Evolutionary conservation across 176 grass and related monocot species (phyloP).

Genomic region (Stipa capillata): DNA sequence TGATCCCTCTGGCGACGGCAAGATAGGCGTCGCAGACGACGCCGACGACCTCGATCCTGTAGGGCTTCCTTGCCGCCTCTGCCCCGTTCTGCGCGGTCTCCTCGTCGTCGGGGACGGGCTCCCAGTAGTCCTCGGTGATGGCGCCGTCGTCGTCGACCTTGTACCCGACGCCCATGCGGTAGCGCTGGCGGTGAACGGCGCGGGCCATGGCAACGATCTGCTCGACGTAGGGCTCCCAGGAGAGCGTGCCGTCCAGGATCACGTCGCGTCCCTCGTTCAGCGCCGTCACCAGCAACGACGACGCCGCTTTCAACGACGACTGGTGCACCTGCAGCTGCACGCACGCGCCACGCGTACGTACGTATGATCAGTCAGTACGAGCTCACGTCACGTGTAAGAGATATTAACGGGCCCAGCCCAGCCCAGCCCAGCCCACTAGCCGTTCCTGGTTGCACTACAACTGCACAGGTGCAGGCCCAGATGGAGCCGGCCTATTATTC

Average conservation of each 20-base stretch:
- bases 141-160: slow-evolving; percentile 41
- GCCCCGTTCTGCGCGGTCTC: neutral
- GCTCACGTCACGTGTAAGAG: too few species aligned
- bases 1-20: slow-evolving; percentile 42
- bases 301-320: slow-evolving; percentile 67
- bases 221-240: slow-evolving; percentile 67
- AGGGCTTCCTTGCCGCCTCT: neutral
- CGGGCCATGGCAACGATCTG: slow-evolving; percentile 70
- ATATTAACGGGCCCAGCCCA: too few species aligned
- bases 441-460: too few species aligned
- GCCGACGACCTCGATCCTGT: slow-evolving; percentile 47
- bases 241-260: slow-evolving; percentile 81
- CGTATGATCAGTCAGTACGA: too few species aligned
- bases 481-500: too few species aligned
- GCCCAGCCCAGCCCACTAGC: too few species aligned
- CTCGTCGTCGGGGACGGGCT: slow-evolving; percentile 16
- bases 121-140: slow-evolving; percentile 69
- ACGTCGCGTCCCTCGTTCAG: slow-evolving; percentile 76
- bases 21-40: slow-evolving; percentile 55
- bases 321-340: slow-evolving; percentile 86
- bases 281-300: slow-evolving; percentile 74
- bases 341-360: neutral
- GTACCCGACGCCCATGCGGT: slow-evolving; percentile 79
- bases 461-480: too few species aligned
- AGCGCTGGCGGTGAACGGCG: slow-evolving; percentile 52